Base-by-base conservation (phyloP, 1,139 yeast genomes). In the Suhomyces chickasaworum region DNA sequence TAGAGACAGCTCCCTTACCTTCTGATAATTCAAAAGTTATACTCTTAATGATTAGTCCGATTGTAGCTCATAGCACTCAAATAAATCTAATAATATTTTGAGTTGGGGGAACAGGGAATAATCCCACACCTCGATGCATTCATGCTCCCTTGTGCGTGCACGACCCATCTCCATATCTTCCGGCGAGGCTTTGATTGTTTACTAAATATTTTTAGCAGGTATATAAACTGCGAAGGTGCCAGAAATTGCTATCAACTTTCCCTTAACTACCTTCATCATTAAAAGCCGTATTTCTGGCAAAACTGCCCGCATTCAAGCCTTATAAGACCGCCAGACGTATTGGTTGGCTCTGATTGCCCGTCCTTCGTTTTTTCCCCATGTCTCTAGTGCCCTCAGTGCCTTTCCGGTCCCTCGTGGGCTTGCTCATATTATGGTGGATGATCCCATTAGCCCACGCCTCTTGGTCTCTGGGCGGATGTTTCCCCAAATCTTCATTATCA, bases 381-480 rank as follows among this genome's bases (percentile, higher is more conserved):
- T 13, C 17, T 29, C 12, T 29, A 7, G 17, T 29, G 32, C 32
- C 32, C 10, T 9, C 7, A 7, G 32, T 29, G 17, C 32, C 32
- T 8, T 4, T 13, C 17, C 8, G 17, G 17, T 29, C 32, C 32
- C 32, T 29, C 32, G 32, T 41, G 25, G 40, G 35, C 18, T 8
- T 38, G 34, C 27, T 40, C 12, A 21, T 41, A 12, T 29, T 42
- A 32, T 39, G 41, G 18, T 39, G 38, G 34, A 17, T 39, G 18
- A 36, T 42, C n/a, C 42, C 37, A 7, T 44, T 37, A 31, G 49
- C 50, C 25, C 45, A 40, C 27, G 60, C 55, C 13, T 61, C 53
- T 46, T 22, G 57, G 20, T 70, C 68, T n/a, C 53, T 56, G 41
- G 50, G 56, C 27, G 80, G 79, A 12, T 75, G 80, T 56, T 75